Base-by-base conservation (phyloP, 306 rosid species). In the Cucumis hystrix region DNA sequence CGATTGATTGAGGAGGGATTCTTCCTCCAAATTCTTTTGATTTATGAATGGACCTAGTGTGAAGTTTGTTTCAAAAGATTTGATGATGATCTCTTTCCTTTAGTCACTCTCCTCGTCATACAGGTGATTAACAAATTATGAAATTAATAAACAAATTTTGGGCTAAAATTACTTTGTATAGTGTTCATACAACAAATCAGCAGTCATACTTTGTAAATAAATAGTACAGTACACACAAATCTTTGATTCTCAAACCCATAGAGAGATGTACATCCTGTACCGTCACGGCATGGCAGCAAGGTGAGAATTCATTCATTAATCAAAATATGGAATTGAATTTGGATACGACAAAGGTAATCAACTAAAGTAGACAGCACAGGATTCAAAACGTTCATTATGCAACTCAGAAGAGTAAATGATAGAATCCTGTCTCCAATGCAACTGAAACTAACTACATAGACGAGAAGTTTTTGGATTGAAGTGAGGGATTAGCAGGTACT, bases 371-470 rank as follows among this genome's bases (percentile, higher is more conserved):
- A 68, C 11, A 68, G 20, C 12, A 41, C 17, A 68, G 33, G 55
- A 20, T 20, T 43, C 11, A 12, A 41, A 68, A 43, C 6, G 4
- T 6, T 41, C 35, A 68, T 23, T 12, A 67, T 59, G 65, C 6
- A 58, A 15, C 33, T 58, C 20, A 40, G 17, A 15, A 6, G 30
- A 13, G 23, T n/a, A 12, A 41, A 20, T 20, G 35, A 68, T 14
- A 41, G 21, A 68, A 67, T 10, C 74, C 8, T 11, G 12, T 20
- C 25, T n/a, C 11, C 74, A 40, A 40, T 40, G 74, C 18, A 67
- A n/a, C 74, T 41, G 54, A 67, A 67, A 41, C 74, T 43, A 67
- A 41, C 74, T 43, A 68, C 74, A 67, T 68, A 43, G n/a, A 68
- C 56, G 57, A 6, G 2, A 28, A 69, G 57, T 21, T 3, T 43